Percentiles rank a stretch among this genome's conserved stretches.
Evolutionary conservation across 129 eudicot genomes (phyloP).

Genomic region (Artemisia argyi): DNA sequence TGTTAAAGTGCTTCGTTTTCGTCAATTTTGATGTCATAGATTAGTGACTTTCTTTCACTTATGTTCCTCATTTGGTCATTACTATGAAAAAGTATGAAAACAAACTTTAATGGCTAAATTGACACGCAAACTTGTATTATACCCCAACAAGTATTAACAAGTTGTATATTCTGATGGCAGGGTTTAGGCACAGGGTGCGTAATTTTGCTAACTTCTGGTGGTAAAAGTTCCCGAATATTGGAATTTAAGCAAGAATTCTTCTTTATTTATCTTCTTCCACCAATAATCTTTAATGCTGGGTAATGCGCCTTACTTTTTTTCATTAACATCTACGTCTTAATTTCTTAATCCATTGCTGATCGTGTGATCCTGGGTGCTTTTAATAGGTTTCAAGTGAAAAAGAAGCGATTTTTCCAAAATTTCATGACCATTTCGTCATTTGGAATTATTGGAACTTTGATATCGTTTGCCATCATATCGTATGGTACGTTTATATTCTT

Average conservation of each 20-base stretch:
- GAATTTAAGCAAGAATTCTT: conserved; percentile 70
- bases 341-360: conserved; percentile 1
- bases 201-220: conserved; percentile 49
- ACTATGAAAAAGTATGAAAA: no score
- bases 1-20: no score
- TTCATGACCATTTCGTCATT: conserved; percentile 59
- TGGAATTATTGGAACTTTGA: conserved; percentile 82
- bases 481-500: conserved; percentile 45
- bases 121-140: neutral
- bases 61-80: no score
- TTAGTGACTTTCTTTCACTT: no score
- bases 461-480: conserved; percentile 75
- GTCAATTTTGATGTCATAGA: no score
- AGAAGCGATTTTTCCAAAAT: conserved; percentile 80
- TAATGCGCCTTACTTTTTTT: conserved; percentile 24
- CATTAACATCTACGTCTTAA: neutral
- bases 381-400: conserved; percentile 80
- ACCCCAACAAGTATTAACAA: no score
- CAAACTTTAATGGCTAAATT: neutral
- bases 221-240: conserved; percentile 55
- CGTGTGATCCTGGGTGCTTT: neutral
- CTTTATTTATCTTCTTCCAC: conserved; percentile 88
- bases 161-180: conserved; percentile 34
- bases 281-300: conserved; percentile 98
- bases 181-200: conserved; percentile 60